phyloP scores from a whole-genome alignment of 2,329 filamentous ascomycete genomes.

The Pseudocercospora musae region DNA sequence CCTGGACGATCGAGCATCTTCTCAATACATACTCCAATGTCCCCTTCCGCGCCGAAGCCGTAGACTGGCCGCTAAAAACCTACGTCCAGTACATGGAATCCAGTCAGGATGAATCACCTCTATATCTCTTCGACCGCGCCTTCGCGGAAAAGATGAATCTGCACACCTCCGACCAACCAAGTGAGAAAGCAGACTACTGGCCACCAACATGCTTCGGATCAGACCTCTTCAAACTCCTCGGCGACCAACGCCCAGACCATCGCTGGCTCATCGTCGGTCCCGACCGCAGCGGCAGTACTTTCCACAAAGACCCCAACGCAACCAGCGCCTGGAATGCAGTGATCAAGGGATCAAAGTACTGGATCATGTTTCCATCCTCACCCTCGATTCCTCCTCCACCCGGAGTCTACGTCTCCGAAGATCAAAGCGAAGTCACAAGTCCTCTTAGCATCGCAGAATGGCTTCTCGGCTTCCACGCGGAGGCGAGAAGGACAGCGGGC shows the following conservation, averaged over 20 bases:
- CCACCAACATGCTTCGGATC: constrained; percentile 79
- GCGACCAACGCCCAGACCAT: constrained; percentile 74
- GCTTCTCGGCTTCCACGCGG: constrained; percentile 82
- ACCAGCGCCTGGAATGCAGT: constrained; percentile 92
- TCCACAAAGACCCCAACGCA: constrained; percentile 73
- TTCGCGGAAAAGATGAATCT: constrained; percentile 86
- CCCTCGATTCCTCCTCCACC: constrained; percentile 64
- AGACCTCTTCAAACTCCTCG: constrained; percentile 78
- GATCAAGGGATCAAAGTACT: constrained; percentile 86
- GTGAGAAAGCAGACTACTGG: constrained; percentile 63
- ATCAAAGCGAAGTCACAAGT: constrained; percentile 89
- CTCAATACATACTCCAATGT: constrained; percentile 61
- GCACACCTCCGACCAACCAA: constrained; percentile 42
- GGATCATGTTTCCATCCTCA: constrained; percentile 93
- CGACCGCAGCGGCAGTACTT: constrained; percentile 82
- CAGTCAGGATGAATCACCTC: constrained; percentile 69
- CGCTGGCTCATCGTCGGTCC: constrained; percentile 93
- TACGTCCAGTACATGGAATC: constrained; percentile 80
- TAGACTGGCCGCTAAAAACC: constrained; percentile 82
- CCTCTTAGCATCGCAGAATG: constrained; percentile 97
- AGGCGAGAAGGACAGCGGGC: constrained; percentile 70
- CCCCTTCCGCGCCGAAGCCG: constrained; percentile 83
- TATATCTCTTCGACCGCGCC: constrained; percentile 85
- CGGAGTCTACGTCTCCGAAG: constrained; percentile 83
- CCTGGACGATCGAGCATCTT: constrained; percentile 71